Evolutionary conservation across 352 stramenopile genomes (phyloP), one percentile per base, ranked within the genome.

Genomic region (Pythium phragmiticola): DNA sequence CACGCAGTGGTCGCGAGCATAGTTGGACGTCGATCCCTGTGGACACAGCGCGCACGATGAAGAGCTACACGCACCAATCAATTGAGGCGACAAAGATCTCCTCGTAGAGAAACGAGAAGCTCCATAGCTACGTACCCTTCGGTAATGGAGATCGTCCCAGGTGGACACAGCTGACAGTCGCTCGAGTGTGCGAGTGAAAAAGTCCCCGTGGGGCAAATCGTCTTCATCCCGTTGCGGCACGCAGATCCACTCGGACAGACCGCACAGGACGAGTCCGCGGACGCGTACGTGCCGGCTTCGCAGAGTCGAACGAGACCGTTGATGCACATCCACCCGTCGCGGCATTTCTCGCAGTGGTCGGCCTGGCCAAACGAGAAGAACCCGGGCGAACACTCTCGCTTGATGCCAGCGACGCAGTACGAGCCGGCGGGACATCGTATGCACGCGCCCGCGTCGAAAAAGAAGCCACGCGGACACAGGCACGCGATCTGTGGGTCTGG

Each of bases 331-430:
- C 78, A 88, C 3, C 78, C 80, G 17, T 85, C 72, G 4, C 80
- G 80, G 58, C 80, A 89, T 0, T 45, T 46, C 33, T 89, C 78
- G 41, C 80, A 89, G 21, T 63, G 66, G 13, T 74, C 61, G 28
- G 77, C 63, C 60, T 86, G 80, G 11, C 80, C 80, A 34, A 89
- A 89, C 3, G 80, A 88, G 58, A 88, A 89, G 1, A 62, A 77
- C 0, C 77, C 78, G 19, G 70, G 57, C 0, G 75, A 70, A 46
- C 78, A 89, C 37, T 60, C 54, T 4, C 70, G 72, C 51, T 80
- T 84, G 50, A 88, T 85, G 12, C 80, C 80, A 14, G 73, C 78
- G 0, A 70, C 68, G 48, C 80, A 89, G 50, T 78, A 89, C 16
- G 75, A 87, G 13, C 80, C 80, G 8, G 78, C 80, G 6, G 78